Evolutionary conservation across 495 filamentous ascomycete species (phyloP), one percentile per base, ranked within the genome.

Genomic region (Amorphotheca resinae): DNA sequence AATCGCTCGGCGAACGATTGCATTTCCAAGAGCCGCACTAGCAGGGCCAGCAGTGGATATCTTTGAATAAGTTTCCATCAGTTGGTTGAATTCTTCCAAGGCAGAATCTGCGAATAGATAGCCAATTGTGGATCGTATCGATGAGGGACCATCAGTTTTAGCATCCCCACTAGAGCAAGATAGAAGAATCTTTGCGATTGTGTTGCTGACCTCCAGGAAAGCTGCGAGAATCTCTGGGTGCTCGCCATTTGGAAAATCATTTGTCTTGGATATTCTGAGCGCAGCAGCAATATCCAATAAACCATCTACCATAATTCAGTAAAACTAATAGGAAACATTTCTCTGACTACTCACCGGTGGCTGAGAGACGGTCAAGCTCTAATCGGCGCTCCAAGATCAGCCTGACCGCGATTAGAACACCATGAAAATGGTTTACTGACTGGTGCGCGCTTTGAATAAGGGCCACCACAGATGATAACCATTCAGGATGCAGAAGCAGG

Each of bases 381-480:
- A 51, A 36, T 20, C 67, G 64, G 39, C 72, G 62, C 43, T 76
- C 69, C 4, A 72, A 46, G 9, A 75, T 52, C 30, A 66, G 69
- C 25, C 70, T 72, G 0, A 73, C 54, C 0, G 75, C 69, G 26
- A 82, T 58, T n/a, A 86, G 60, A 18, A 67, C 60, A 0, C 82
- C 82, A 41, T 96, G 89, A 0, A 83, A 40, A 45, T 76, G 70
- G n/a, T 66, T 64, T 2, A 55, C 52, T 0, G 54, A 58, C 2
- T 60, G 52, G 0, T 51, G 53, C 1, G 61, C 46, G 2, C 37
- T 42, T 9, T 54, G 46, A 5, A 87, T 41, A 8, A 88, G 61
- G 2, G 47, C 58, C 16, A 68, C 68, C 2, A 55, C 42, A 2
- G 71, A 51, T 26, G 22, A 5, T 9, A 40, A 22, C 54, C 78